Conservation (phyloP, 31 red algal species). For the Odonthalia washingtoniensis region DNA sequence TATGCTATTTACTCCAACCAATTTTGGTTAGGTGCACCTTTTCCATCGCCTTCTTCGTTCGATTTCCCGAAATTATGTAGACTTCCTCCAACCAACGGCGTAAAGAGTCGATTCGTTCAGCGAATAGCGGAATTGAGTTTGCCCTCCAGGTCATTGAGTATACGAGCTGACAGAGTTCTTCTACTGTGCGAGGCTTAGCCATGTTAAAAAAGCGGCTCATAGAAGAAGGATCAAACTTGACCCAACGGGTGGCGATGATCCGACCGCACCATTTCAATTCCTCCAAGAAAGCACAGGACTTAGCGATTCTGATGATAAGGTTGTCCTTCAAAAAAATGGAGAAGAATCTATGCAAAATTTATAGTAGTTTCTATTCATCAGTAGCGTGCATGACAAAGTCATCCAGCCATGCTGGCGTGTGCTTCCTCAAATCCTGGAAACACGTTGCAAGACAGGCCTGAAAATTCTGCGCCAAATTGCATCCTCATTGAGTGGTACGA, state of each 20-base stretch:
- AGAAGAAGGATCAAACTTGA: slow-evolving; percentile 3
- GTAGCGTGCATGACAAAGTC: slow-evolving; percentile 11
- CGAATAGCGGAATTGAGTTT: neutral
- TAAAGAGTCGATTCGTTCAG: too few relatives aligned
- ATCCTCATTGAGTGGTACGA: neutral
- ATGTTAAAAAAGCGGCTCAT: neutral
- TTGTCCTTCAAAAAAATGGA: neutral
- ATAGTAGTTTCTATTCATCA: neutral
- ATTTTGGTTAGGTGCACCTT: neutral
- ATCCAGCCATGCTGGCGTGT: slow-evolving; percentile 24
- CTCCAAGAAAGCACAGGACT: neutral
- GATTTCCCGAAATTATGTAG: neutral
- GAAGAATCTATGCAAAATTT: neutral
- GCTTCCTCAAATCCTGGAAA: neutral
- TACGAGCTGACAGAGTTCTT: slow-evolving; percentile 19
- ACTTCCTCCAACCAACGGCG: neutral
- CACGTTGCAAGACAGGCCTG: neutral
- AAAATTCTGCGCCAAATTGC: neutral
- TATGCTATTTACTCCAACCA: neutral
- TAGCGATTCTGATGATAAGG: neutral
- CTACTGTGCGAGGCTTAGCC: neutral
- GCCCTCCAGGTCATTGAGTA: slow-evolving; percentile 25
- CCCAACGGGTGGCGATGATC: neutral
- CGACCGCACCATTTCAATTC: slow-evolving; percentile 40
- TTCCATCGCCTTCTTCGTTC: neutral